Conservation (phyloP, 345 rosid species). For the Populus pruinosa region DNA sequence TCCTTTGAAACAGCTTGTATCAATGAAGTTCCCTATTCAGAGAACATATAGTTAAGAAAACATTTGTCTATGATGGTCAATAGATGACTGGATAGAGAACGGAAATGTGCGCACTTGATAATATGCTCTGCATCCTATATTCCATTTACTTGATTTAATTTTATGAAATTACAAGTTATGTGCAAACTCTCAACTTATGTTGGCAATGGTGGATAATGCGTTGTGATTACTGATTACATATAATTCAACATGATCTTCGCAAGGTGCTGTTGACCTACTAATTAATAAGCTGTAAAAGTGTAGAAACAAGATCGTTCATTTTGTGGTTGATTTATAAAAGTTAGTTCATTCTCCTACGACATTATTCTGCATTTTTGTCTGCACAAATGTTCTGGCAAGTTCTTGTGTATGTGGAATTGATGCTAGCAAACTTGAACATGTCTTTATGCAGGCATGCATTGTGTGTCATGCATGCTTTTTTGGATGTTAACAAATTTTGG, state of each 20-base stretch:
- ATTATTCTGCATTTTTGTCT: neutral
- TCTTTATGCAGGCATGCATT: neutral
- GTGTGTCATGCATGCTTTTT: neutral
- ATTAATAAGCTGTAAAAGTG: too few species aligned
- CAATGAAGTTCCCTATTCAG: neutral
- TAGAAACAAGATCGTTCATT: too few species aligned
- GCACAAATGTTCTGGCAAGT: neutral
- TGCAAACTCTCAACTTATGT: too few species aligned
- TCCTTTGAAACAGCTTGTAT: neutral
- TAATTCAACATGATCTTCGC: too few species aligned
- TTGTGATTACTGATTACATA: too few species aligned
- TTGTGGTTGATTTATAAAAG: too few species aligned
- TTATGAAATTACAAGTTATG: too few species aligned
- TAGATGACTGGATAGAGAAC: neutral
- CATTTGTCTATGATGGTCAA: neutral
- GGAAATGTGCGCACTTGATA: neutral
- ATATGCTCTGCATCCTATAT: too few species aligned
- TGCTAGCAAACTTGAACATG: neutral
- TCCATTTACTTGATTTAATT: too few species aligned
- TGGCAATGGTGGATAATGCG: too few species aligned
- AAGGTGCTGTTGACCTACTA: too few species aligned
- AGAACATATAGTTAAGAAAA: neutral
- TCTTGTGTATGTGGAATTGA: neutral
- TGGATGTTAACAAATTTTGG: neutral
- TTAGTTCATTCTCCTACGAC: neutral